Evolutionary conservation across 345 rosid genomes (phyloP), one percentile per base, ranked within the genome.

Genomic region (Leavenworthia alabamica): DNA sequence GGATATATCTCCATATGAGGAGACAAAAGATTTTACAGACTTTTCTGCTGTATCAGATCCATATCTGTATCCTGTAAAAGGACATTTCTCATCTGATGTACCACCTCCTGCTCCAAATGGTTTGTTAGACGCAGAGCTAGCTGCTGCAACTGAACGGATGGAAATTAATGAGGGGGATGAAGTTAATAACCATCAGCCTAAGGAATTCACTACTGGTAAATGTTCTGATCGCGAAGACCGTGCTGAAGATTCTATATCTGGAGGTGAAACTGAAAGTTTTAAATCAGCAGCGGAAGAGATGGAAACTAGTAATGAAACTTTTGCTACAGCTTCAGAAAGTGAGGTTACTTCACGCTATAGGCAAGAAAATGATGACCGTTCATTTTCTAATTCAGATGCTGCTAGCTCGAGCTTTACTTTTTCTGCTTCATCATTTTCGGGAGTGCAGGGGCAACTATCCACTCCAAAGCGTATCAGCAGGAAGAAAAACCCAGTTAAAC

Each of bases 241-340:
- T 45, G 72, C 41, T 26, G 86, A 80, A 19, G 87, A 76, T 19
- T 77, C 80, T 53, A 22, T 78, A 51, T 84, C 95, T 15, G 90
- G 80, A 60, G 79, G 81, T 66, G 97, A 90, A 66, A 81, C 96
- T 32, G 96, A 90, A 77, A 90, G 99, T 82, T 88, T 83, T 72
- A 83, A 79, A 74, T 78, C 97, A 31, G 97, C 89, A 58, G 75
- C 79, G 23, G 97, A 93, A 75, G 97, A 84, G 74, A 81, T 86
- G 67, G 87, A 84, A 50, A 66, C 69, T 36, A 70, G 68, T 42
- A 75, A 44, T 63, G 94, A 85, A 66, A 62, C 71, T 49, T 62
- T 67, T 44, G 74, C 43, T 52, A 67, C 72, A 42, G 82, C 90
- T 64, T 69, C 79, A 57, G 90, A 77, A 80, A 79, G 52, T 71